Evolutionary conservation across 305 asterid genomes (phyloP), one percentile per base, ranked within the genome.

Genomic region (Fraxinus xanthoxyloides): DNA sequence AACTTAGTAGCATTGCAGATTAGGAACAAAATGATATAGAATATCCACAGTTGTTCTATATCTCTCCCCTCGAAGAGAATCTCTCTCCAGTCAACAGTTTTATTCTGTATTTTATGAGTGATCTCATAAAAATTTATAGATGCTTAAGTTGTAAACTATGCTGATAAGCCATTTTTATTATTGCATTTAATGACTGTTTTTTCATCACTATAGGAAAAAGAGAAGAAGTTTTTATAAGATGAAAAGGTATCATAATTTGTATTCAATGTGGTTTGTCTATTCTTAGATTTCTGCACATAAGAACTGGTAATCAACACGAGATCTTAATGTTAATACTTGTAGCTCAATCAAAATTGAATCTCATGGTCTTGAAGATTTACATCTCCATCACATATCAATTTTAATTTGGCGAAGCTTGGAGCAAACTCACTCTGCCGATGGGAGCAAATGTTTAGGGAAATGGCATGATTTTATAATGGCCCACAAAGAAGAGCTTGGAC

Each of bases 401-500:
- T 30, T 30, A 30, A 30, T 30, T 30, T 30, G 32, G 32, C 1
- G 32, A 30, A 30, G 32, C 2, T 1, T 30, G 32, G 32, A 30
- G 32, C 32, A 30, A 30, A 30, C 4, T 30, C 32, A 30, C 32
- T 30, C 32, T 30, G 32, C 32, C 32, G 32, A 30, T 30, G 3
- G 32, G 32, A 30, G 32, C 32, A 30, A 30, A 30, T 30, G 32
- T 30, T 30, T 0, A 30, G 3, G 32, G 32, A 30, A 30, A 30
- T 30, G 32, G 32, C 3, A 2, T 30, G 32, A 30, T 30, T 30
- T 30, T 2, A 30, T 30, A 30, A 30, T 30, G 32, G 87, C 86
- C 34, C 97, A 94, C 87, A 93, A 93, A 86, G 98, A 94, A 82
- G 98, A 93, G 86, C 95, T 94, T 79, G 98, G 95, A 72, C 1